phyloP scores from a whole-genome alignment of 2,329 filamentous ascomycete genomes.

The Parasarocladium wereldwijsianum region DNA sequence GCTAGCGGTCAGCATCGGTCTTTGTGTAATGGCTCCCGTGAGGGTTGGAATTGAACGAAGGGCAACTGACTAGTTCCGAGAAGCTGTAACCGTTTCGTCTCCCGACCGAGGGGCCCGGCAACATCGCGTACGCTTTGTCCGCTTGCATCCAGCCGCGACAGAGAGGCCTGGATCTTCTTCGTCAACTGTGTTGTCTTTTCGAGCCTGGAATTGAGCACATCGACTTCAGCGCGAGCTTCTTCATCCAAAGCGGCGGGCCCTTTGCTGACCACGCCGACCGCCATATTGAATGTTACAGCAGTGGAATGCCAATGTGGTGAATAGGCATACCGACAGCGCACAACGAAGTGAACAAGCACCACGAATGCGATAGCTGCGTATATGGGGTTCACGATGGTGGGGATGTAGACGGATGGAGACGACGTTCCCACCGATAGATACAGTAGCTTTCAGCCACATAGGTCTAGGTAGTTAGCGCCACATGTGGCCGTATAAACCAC shows the following conservation, averaged over 20 bases:
- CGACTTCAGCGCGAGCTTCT: slow-evolving; percentile 54
- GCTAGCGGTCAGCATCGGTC: slow-evolving; percentile 5
- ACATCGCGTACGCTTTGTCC: slow-evolving; percentile 86
- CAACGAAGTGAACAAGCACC: too few species aligned
- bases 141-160: slow-evolving; percentile 70
- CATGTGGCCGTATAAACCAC: too few species aligned
- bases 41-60: not conserved
- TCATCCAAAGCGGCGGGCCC: slow-evolving; percentile 42
- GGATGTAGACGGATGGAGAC: too few species aligned
- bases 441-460: too few species aligned
- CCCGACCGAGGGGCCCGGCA: slow-evolving; percentile 80
- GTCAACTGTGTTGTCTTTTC: slow-evolving; percentile 89
- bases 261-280: slow-evolving; percentile 30
- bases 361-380: too few species aligned
- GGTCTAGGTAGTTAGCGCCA: too few species aligned
- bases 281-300: too few species aligned
- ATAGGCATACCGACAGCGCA: too few species aligned
- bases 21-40: too few species aligned
- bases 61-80: slow-evolving; percentile 55
- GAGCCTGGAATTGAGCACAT: slow-evolving; percentile 57
- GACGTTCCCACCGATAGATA: too few species aligned
- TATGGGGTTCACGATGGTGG: too few species aligned
- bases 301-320: too few species aligned
- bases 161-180: slow-evolving; percentile 85
- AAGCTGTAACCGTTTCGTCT: slow-evolving; percentile 80